Evolutionary conservation across 768 basidiomycete species (phyloP), one percentile per base, ranked within the genome.

Genomic region (Cystofilobasidium macerans): DNA sequence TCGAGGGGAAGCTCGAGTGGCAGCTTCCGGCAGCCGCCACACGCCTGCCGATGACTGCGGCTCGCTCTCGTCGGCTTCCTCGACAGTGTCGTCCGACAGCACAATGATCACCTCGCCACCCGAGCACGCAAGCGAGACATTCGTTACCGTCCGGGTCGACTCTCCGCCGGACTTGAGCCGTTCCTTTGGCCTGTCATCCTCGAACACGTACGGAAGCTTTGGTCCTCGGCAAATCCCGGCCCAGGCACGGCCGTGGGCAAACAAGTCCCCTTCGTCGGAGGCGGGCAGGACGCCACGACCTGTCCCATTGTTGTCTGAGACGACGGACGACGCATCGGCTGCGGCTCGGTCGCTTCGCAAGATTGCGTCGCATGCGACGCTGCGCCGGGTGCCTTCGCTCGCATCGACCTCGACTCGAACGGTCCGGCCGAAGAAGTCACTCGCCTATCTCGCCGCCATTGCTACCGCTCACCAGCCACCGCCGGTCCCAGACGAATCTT

Each of bases 61-160:
- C 35, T 59, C 57, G 12, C 57, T 59, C 13, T 59, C 57, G 14
- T 59, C 57, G 13, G 35, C 57, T 16, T 42, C 40, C 9, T 59
- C 57, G 33, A 38, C 33, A 9, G 24, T 28, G 2, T 59, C 57
- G 36, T 36, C 57, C 14, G 57, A 36, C 22, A 42, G 40, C 35
- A 59, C 57, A 7, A 40, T 59, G 22, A 59, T 59, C 24, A n/a
- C 40, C 2, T 59, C 57, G 26, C 57, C 57, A 11, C 57, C 57
- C 13, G 57, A 59, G 16, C 8, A n/a, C 1, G 24, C 35, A 18
- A 7, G 26, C 26, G 36, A 59, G 57, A 42, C 57, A 20, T 59
- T 59, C 35, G 57, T 51, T 26, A 6, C 8, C 48, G 48, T 51
- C n/a, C 48, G 28, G 8, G 18, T 4, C 24, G 8, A 51, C n/a